These are phyloP conservation scores for Letharia columbiana DNA, from an alignment of 495 filamentous ascomycete genomes.

Conservation along the genomic window DNA sequence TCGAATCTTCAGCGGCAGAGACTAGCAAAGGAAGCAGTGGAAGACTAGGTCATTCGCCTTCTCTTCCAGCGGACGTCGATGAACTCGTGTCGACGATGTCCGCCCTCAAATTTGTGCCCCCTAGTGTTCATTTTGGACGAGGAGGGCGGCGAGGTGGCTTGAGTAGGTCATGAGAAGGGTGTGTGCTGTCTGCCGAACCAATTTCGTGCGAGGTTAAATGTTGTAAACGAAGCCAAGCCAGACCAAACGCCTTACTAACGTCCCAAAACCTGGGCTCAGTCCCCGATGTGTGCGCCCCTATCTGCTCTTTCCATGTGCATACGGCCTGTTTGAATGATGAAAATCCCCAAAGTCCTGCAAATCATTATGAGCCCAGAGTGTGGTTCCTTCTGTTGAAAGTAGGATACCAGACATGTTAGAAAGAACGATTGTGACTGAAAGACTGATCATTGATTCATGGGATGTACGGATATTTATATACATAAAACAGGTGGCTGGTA, in stretches of 20 bases:
- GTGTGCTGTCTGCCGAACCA: not conserved
- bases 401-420: no score
- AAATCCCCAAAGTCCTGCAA: not conserved
- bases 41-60: not conserved
- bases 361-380: no score
- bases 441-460: no score
- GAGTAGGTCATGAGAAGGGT: slow-evolving; percentile 18
- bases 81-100: slow-evolving; percentile 74
- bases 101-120: slow-evolving; percentile 70
- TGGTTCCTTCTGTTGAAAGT: no score
- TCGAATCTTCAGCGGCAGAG: not conserved
- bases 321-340: not conserved
- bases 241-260: not conserved
- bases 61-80: slow-evolving; percentile 45
- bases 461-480: no score
- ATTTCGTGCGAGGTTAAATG: not conserved
- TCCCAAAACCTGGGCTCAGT: not conserved
- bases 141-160: slow-evolving; percentile 42
- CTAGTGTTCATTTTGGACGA: slow-evolving; percentile 63
- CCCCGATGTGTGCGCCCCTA: no score
- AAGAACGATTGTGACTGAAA: no score
- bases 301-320: no score
- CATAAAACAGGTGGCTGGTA: no score
- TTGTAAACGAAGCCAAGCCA: not conserved
- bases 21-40: not conserved